Base-by-base conservation (phyloP, 169 alveolate species). In the Plasmodium gonderi region DNA sequence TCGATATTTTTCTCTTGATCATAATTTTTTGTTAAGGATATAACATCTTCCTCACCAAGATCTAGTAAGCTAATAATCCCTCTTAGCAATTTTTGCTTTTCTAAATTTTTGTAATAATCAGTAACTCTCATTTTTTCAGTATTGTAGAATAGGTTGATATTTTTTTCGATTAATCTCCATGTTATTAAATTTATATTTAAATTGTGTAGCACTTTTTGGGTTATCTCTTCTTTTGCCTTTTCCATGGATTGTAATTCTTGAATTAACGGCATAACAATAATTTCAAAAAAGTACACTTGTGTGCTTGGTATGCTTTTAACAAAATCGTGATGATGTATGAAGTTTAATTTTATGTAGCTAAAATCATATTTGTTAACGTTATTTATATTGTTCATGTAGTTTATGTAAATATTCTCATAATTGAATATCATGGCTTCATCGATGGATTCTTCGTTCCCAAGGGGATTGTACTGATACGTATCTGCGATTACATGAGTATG, bases 121-220 rank as follows among this genome's bases (percentile, higher is more conserved):
- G 92, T 85, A 11, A 51, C 92, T 51, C 79, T 85, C 92, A 85
- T 85, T 75, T 85, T 85, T 11, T 85, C 92, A n/a, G 92, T 85
- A n/a, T 85, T 85, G 47, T 85, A 85, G 68, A 85, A 85, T 64
- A 85, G 79, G 45, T 85, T 85, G 26, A 85, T 85, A 85, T 85
- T 85, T 75, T 85, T 85, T 42, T 85, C 92, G 44, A 85, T 23
- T 54, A 85, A 42, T 75, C 79, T 85, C 92, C 92, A 85, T 17
- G 92, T 75, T 65, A 67, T 75, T 60, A 85, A 78, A 78, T 85
- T 85, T 31, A 85, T 36, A 60, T 85, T 85, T 51, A 85, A 76
- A 54, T 85, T 85, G 33, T 85, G 92, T 38, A 85, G 65, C 9
- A 85, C 92, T 45, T 75, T 85, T 20, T 75, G 89, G 17, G 92